These are phyloP conservation scores for Entomortierella beljakovae DNA, from an alignment of 192 early-diverging fungal genomes.

Conservation along the genomic window DNA sequence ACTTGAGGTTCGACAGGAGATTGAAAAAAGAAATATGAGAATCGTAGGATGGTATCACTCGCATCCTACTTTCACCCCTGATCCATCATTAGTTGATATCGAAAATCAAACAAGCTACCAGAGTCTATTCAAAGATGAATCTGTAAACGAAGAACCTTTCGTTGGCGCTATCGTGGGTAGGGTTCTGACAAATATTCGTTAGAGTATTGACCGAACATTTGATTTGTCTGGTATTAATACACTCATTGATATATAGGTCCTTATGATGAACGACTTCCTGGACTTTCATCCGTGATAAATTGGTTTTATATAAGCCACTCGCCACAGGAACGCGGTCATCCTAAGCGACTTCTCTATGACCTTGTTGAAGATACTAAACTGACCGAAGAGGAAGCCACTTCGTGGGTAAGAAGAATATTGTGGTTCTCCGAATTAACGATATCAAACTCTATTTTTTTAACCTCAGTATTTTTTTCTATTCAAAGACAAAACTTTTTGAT, in stretches of 20 bases:
- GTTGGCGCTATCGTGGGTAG: conserved; percentile 89
- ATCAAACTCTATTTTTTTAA: not conserved
- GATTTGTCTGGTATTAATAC: not conserved
- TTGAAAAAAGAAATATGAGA: conserved; percentile 75
- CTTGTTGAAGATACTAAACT: conserved; percentile 60
- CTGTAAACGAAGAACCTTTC: conserved; percentile 75
- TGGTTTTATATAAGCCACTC: conserved; percentile 85
- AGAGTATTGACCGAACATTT: not conserved
- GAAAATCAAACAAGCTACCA: conserved; percentile 92
- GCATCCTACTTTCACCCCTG: conserved; percentile 89
- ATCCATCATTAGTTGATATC: conserved; percentile 90
- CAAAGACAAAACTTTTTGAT: conserved; percentile 70
- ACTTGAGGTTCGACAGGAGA: conserved; percentile 78
- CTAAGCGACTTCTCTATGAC: conserved; percentile 75
- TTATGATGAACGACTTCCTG: conserved; percentile 83
- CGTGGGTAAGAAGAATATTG: conserved; percentile 56
- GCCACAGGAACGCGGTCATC: conserved; percentile 67
- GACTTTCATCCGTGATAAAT: conserved; percentile 82
- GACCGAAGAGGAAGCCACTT: conserved; percentile 58
- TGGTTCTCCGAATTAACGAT: not conserved
- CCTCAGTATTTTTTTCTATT: not conserved
- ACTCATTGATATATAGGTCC: conserved; percentile 63
- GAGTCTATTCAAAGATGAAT: conserved; percentile 74
- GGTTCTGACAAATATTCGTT: not conserved
- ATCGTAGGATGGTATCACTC: conserved; percentile 98